Evolutionary conservation across 805 yeast genomes (phyloP).

Genomic region (Torulaspora delbrueckii): DNA sequence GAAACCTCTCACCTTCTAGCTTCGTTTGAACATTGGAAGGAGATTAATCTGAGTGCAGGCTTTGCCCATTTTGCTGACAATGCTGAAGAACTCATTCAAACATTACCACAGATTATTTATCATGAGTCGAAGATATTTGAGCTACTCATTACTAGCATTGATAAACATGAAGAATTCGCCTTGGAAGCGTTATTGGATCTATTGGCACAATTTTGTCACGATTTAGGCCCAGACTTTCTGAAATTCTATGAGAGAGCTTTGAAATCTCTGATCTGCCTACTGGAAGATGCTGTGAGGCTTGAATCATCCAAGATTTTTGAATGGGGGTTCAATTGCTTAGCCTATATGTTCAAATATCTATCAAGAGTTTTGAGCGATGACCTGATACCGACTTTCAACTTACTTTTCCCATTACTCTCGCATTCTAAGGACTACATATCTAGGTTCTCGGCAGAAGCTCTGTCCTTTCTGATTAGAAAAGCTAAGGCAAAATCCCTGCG

Average conservation of each 20-base stretch:
- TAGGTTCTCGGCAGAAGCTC: slow-evolving; percentile 84
- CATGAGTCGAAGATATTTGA: slow-evolving; percentile 62
- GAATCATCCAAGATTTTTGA: slow-evolving; percentile 65
- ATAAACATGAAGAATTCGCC: slow-evolving; percentile 59
- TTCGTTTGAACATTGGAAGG: slow-evolving; percentile 81
- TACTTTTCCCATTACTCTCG: slow-evolving; percentile 57
- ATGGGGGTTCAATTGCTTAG: slow-evolving; percentile 77
- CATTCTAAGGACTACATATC: slow-evolving; percentile 61
- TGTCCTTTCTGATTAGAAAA: slow-evolving; percentile 77
- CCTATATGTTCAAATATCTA: slow-evolving; percentile 84
- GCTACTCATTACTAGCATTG: slow-evolving; percentile 44
- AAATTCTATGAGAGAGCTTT: slow-evolving; percentile 57
- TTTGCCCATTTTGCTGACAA: slow-evolving; percentile 60
- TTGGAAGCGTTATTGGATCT: slow-evolving; percentile 78
- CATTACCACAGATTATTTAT: slow-evolving; percentile 75
- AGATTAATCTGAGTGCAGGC: slow-evolving; percentile 68
- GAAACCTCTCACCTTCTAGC: slow-evolving; percentile 76
- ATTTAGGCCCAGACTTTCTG: slow-evolving; percentile 86
- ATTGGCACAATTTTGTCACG: slow-evolving; percentile 82
- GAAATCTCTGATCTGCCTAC: slow-evolving; percentile 43
- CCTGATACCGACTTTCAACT: slow-evolving; percentile 61
- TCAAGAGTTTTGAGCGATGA: slow-evolving; percentile 59
- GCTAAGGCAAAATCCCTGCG: slow-evolving; percentile 46
- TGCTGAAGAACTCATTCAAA: slow-evolving; percentile 52
- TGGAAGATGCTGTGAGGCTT: slow-evolving; percentile 41